Evolutionary conservation across 176 grass and related monocot genomes (phyloP).

Genomic region (Metroxylon sagu): DNA sequence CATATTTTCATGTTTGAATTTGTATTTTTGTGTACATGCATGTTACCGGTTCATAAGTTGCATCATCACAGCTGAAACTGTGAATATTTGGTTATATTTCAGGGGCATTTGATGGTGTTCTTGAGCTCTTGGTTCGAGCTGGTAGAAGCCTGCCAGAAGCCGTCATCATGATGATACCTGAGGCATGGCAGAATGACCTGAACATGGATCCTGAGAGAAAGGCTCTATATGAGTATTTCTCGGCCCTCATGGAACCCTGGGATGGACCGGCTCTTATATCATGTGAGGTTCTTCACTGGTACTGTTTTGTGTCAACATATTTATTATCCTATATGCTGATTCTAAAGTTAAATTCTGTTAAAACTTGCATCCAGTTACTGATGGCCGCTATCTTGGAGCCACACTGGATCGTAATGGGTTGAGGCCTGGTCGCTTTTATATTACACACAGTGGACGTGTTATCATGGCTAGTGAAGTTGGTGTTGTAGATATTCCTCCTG

Average conservation of each 20-base stretch:
- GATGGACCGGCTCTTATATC: constrained; percentile 99
- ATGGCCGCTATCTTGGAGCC: constrained; percentile 93
- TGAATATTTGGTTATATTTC: constrained; percentile 17
- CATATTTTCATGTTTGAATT: no score
- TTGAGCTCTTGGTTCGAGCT: constrained; percentile 82
- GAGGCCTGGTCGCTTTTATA: constrained; percentile 90
- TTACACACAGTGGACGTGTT: constrained; percentile 83
- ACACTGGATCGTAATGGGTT: constrained; percentile 88
- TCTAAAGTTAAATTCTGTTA: neutral
- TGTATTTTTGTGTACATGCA: no score
- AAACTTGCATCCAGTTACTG: constrained; percentile 49
- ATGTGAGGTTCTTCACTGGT: constrained; percentile 38
- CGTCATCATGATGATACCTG: constrained; percentile 99
- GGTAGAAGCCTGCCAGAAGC: constrained; percentile 92
- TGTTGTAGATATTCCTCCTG: constrained; percentile 77
- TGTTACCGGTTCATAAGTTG: no score
- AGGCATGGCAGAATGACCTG: constrained; percentile 95
- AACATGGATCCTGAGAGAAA: constrained; percentile 90
- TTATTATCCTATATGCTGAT: neutral
- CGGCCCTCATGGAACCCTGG: constrained; percentile 97
- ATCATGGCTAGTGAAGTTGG: constrained; percentile 99
- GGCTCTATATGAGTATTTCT: constrained; percentile 79
- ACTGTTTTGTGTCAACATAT: no score
- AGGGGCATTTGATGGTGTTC: constrained; percentile 91
- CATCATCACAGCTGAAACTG: neutral